A percentile compares a stretch with the other conserved stretches of the same genome.
phyloP scores from a whole-genome alignment of 257 asterid species.

The Penstemon newberryi region DNA sequence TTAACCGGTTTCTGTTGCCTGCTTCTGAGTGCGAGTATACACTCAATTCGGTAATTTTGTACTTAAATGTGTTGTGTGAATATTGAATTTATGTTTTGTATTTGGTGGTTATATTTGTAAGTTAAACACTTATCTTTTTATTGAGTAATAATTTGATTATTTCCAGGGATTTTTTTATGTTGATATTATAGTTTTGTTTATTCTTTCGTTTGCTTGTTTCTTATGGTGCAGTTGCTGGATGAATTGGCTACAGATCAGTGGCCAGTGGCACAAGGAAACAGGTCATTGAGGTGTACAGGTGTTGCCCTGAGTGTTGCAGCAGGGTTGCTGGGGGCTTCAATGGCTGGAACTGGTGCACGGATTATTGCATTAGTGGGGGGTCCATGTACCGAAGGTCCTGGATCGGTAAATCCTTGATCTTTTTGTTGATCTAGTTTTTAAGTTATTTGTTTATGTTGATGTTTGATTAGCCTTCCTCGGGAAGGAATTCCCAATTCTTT shows the following conservation, averaged over 20 bases:
- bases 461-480: neutral
- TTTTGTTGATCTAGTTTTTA: conserved; percentile 20
- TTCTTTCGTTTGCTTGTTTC: conserved; percentile 21
- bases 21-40: conserved; percentile 92
- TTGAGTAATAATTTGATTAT: conserved; percentile 6
- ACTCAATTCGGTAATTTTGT: conserved; percentile 53
- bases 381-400: conserved; percentile 99
- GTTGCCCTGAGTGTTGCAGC: conserved; percentile 93
- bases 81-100: conserved; percentile 1
- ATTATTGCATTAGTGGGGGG: conserved; percentile 92
- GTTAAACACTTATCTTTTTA: neutral
- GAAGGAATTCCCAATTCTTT: neutral
- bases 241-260: conserved; percentile 86
- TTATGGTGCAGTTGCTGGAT: conserved; percentile 70
- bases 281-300: conserved; percentile 89
- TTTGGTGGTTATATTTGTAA: conserved; percentile 7
- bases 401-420: conserved; percentile 67
- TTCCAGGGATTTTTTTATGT: neutral
- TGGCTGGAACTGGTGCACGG: conserved; percentile 83
- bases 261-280: conserved; percentile 78
- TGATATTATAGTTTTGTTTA: conserved; percentile 1
- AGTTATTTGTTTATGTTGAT: neutral
- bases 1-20: conserved; percentile 76
- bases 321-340: conserved; percentile 83
- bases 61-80: conserved; percentile 19